Conservation (phyloP, 192 early-diverging fungal species). For the Backusella tarrabulga region DNA sequence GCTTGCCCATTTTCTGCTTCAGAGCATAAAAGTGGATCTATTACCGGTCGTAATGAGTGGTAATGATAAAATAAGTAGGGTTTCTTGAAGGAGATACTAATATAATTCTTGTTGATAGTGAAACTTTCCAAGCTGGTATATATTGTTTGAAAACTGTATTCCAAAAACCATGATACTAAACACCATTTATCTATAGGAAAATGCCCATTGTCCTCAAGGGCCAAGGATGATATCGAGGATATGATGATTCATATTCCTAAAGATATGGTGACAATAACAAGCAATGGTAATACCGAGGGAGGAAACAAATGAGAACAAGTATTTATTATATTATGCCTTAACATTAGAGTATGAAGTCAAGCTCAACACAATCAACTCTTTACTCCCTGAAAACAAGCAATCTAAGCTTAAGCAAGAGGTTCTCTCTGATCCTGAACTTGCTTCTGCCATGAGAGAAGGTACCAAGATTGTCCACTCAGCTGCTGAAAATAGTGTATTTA, state of each 20-base stretch:
- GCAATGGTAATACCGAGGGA: neutral
- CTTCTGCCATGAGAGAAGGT: conserved; percentile 52
- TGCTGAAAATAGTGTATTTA: conserved; percentile 54
- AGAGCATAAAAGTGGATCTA: neutral
- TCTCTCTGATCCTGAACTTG: conserved; percentile 37
- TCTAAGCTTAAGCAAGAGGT: conserved; percentile 4
- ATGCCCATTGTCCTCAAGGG: conserved; percentile 1
- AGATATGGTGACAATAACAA: neutral
- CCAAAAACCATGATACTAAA: neutral
- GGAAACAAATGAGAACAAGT: neutral
- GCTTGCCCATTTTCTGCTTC: neutral
- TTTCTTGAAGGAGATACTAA: neutral
- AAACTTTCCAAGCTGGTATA: neutral
- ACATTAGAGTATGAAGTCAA: neutral
- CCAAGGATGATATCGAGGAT: neutral
- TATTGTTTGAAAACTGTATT: neutral
- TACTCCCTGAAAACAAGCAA: neutral
- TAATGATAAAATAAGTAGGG: neutral
- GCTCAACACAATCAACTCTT: neutral
- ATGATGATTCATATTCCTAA: conserved; percentile 11
- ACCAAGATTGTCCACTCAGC: conserved; percentile 50
- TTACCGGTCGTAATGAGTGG: neutral
- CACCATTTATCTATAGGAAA: neutral
- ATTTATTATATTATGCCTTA: neutral
- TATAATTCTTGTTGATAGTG: neutral